Evolutionary conservation across 2,329 filamentous ascomycete species (phyloP).

Genomic region (Colletotrichum graminicola): DNA sequence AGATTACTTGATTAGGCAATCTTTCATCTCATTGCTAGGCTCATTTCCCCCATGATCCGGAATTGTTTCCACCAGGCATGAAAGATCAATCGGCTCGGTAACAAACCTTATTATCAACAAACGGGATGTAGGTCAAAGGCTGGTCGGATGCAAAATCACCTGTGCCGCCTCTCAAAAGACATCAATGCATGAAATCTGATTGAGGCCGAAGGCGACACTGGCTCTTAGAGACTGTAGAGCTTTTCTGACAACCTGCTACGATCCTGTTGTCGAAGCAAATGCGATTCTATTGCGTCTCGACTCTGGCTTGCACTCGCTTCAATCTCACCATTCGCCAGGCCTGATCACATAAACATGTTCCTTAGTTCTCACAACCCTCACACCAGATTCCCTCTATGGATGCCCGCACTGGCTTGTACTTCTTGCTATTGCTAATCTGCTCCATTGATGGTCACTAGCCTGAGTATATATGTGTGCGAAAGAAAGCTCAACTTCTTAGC

Average conservation of each 20-base stretch:
- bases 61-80: not conserved
- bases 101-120: conserved; percentile 4
- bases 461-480: too few relatives aligned
- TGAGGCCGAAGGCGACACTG: not conserved
- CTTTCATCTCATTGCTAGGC: not conserved
- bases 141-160: not conserved
- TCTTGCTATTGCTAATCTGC: accelerated
- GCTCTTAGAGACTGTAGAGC: not conserved
- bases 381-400: not conserved
- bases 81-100: conserved; percentile 9
- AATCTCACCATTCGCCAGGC: accelerated
- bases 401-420: not conserved
- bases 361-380: not conserved
- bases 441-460: accelerated
- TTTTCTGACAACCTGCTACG: not conserved
- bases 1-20: not conserved
- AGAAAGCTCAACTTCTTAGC: too few relatives aligned
- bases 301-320: not conserved
- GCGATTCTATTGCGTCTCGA: too few relatives aligned
- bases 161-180: too few relatives aligned
- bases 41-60: not conserved
- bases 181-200: not conserved
- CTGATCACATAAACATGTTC: not conserved
- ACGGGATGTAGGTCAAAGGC: conserved; percentile 23
- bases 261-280: not conserved